Base-by-base conservation (phyloP, 768 basidiomycete genomes). In the Naematelia encephala region DNA sequence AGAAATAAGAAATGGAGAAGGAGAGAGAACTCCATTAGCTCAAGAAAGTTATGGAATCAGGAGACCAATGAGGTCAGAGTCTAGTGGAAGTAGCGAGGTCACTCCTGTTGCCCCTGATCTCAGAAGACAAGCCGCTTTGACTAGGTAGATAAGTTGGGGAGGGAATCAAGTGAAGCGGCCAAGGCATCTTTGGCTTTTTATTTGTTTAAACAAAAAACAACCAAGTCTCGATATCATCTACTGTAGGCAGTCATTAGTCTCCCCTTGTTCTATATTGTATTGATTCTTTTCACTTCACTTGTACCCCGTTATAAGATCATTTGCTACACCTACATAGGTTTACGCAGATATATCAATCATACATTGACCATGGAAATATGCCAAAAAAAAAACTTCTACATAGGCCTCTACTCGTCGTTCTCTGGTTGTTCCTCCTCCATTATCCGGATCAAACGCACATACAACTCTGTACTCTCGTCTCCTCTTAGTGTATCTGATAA, bases 351-450 rank as follows among this genome's bases (percentile, higher is more conserved):
- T n/a, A n/a, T n/a, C n/a, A n/a, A n/a, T n/a, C n/a, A n/a, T n/a
- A n/a, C n/a, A n/a, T n/a, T n/a, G n/a, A n/a, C n/a, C n/a, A n/a
- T n/a, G n/a, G n/a, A n/a, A n/a, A n/a, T n/a, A n/a, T n/a, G n/a
- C n/a, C n/a, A n/a, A n/a, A n/a, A n/a, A n/a, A n/a, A n/a, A n/a
- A n/a, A n/a, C n/a, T n/a, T n/a, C n/a, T n/a, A n/a, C n/a, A n/a
- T n/a, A n/a, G n/a, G n/a, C n/a, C n/a, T n/a, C n/a, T 71, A 94
- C 78, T 96, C 92, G 72, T 96, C 92, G 57, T 89, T 91, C 44
- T 89, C 83, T 0, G 92, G 92, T 25, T 94, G 86, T 77, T 99
- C 96, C 78, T 99, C 96, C 74, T 99, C 96, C 63, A 98, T 77
- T 73, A 94, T 88, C 77, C 91, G 89, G 56, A 96, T 79, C 65